Evolutionary conservation across 2,329 filamentous ascomycete genomes (phyloP), one percentile per base, ranked within the genome.

Genomic region (Colletotrichum magnum): DNA sequence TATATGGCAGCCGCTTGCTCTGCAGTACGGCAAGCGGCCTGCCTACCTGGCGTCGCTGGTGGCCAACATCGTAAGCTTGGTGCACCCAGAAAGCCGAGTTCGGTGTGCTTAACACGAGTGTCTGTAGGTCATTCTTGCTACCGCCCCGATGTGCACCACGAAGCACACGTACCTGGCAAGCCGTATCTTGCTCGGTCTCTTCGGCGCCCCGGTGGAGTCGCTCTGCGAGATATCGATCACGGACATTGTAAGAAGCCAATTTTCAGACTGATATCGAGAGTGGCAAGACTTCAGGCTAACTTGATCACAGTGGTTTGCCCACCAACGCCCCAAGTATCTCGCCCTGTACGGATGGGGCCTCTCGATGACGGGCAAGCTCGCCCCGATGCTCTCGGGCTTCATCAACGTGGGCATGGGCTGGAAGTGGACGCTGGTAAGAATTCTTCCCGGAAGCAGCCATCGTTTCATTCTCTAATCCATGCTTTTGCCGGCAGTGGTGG

Each of bases 1-100:
- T 6, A 81, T 86, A 64, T 86, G 83, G 83, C 83, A 86, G 70
- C 83, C 84, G 0, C 79, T 85, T 16, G 82, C 84, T 0, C 73
- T 84, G 13, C 79, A 82, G 52, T 85, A 84, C 62, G 84, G 84
- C 59, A 84, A 83, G 71, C 75, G 82, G 7, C 69, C 78, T 4
- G 77, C 78, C 0, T 84, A 84, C 61, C 71, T 84, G 5, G 51
- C 80, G 24, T 82, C 82, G 0, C 74, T 82, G 10, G 60, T 77
- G 0, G 78, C 77, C 15, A 74, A 72, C 4, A 73, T 78, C 36
- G 77, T 78, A 53, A 73, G 74, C 63, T 13, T 12, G 5, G 5
- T 32, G 7, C 28, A 9, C 28, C 28, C 28, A 32, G 28, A 9
- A 32, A 32, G 28, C 28, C 28, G 28, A 32, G 28, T 32, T 32